Evolutionary conservation across 176 grass and related monocot species (phyloP), one percentile per base, ranked within the genome.

Genomic region (Oryza officinalis): DNA sequence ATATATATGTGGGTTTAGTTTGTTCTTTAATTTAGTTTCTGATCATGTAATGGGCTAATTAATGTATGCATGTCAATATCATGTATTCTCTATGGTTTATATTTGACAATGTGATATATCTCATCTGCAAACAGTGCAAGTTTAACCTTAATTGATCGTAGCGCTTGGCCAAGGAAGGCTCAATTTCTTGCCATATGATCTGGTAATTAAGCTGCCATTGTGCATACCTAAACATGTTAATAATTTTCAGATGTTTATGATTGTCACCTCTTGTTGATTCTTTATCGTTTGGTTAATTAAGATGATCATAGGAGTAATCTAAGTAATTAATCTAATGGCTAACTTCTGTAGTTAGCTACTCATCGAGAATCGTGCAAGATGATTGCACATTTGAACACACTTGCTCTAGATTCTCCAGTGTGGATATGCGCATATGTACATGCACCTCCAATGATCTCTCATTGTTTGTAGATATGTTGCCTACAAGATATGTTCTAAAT

Each of bases 391-490:
- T 37, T 75, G 20, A 61, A 77, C 63, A 77, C 63, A 41, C 22
- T 49, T 49, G 1, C 17, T 70, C 63, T 69, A 61, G 63, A 81
- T 70, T 82, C 73, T 87, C 28, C 49, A 63, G 52, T 46, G 38
- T 63, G 54, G 25, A 52, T 43, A 65, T 40, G 18, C 28, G 18
- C 28, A 78, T 66, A 83, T 66, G 25, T 47, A 65, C 8, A 61
- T 25, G 8, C 22, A 69, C 25, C 73, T 45, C 74, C 65, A 71
- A 77, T 68, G 32, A 71, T 76, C 81, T 76, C 81, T 75, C 28
- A 33, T 3, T 72, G 10, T 15, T 9, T 5, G 32, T 69, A 57
- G 17, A 32, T 78, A 37, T 66, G 30, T 8, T 78, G 33, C 69
- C 33, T 74, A 54, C 41, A 59, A 40, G 64, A 77, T 72, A 13